phyloP scores from a whole-genome alignment of 148 eudicot genomes.

The Dianthus caryophyllus region DNA sequence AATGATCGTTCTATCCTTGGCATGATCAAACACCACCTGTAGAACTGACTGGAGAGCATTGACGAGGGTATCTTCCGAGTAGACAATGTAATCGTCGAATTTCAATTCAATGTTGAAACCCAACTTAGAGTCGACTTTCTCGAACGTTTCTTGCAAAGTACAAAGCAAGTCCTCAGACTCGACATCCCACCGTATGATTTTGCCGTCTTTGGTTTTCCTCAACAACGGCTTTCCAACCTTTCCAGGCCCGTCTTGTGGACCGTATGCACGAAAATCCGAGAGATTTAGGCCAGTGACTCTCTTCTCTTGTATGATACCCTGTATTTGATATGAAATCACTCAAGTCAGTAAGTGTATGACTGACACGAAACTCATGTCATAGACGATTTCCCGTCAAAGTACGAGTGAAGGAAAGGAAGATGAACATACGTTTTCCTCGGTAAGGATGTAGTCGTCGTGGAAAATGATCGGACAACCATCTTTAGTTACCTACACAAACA shows the following conservation, averaged over 20 bases:
- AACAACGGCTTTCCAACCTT: constrained; percentile 46
- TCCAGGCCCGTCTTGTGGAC: constrained; percentile 54
- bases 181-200: constrained; percentile 60
- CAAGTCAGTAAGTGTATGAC: not conserved
- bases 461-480: constrained; percentile 83
- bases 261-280: constrained; percentile 58
- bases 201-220: constrained; percentile 71
- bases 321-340: constrained; percentile 1
- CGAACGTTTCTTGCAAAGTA: constrained; percentile 75
- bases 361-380: too few relatives aligned
- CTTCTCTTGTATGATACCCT: constrained; percentile 62
- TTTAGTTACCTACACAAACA: constrained; percentile 68
- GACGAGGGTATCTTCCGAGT: constrained; percentile 43
- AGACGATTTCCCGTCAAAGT: too few relatives aligned
- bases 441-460: constrained; percentile 72
- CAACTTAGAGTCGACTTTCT: constrained; percentile 51
- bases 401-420: not conserved
- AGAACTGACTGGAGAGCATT: constrained; percentile 46
- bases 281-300: constrained; percentile 66
- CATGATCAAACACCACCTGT: constrained; percentile 57
- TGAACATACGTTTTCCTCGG: constrained; percentile 58
- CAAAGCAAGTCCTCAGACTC: constrained; percentile 57
- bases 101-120: constrained; percentile 92
- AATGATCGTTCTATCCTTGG: constrained; percentile 59
- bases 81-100: constrained; percentile 70